Evolutionary conservation across 306 rosid genomes (phyloP).

Genomic region (Begonia fuchsioides): DNA sequence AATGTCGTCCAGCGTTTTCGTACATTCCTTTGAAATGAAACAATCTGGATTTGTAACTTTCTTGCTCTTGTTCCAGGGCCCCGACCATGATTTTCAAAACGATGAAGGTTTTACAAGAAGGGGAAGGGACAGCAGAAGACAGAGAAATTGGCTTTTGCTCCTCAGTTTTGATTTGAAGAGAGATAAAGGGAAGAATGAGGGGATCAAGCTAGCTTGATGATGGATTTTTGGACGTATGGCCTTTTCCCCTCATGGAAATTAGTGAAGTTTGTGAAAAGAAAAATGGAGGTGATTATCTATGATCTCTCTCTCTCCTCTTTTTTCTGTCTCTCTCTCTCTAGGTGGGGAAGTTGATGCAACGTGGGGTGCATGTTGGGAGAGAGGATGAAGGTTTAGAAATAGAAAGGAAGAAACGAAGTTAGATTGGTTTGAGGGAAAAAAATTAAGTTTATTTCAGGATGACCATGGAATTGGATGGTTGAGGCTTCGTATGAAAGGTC

Average conservation of each 20-base stretch:
- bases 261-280: slow-evolving; percentile 17
- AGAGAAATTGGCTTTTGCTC: slow-evolving; percentile 7
- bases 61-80: slow-evolving; percentile 20
- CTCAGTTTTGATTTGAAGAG: slow-evolving; percentile 6
- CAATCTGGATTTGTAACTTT: slow-evolving; percentile 14
- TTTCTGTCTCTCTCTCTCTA: slow-evolving; percentile 16
- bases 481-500: slow-evolving; percentile 39
- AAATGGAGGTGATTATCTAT: slow-evolving; percentile 20
- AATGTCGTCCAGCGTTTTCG: slow-evolving; percentile 22
- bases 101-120: slow-evolving; percentile 9
- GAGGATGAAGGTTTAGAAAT: slow-evolving; percentile 4
- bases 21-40: slow-evolving; percentile 17
- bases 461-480: slow-evolving; percentile 33
- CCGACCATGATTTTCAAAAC: slow-evolving; percentile 8
- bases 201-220: slow-evolving; percentile 16
- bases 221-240: slow-evolving; percentile 6
- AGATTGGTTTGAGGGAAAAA: not conserved
- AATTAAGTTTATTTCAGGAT: not conserved
- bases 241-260: not conserved
- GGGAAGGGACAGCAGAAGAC: slow-evolving; percentile 3
- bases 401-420: slow-evolving; percentile 7
- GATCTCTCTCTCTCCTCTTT: slow-evolving; percentile 6
- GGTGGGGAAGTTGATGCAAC: slow-evolving; percentile 19
- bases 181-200: slow-evolving; percentile 10
- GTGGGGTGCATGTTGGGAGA: slow-evolving; percentile 74